phyloP scores from a whole-genome alignment of 192 early-diverging fungal species.

The Gonapodya prolifera region DNA sequence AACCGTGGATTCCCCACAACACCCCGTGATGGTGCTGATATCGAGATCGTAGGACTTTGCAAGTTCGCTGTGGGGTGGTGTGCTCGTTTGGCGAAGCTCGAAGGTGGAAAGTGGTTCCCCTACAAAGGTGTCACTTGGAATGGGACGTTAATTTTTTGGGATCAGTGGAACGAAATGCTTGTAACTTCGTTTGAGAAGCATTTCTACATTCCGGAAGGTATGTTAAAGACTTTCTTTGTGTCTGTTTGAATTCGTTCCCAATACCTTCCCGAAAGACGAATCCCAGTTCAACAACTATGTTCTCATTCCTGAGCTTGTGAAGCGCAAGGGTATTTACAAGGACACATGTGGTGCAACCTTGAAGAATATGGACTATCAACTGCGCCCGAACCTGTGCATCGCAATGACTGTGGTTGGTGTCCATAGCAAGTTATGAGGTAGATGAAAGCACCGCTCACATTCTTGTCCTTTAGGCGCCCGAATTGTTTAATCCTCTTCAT shows the following conservation, averaged over 20 bases:
- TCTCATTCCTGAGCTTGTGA: conserved; percentile 49
- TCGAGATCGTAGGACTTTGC: conserved; percentile 85
- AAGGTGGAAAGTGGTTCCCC: conserved; percentile 23
- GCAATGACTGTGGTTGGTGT: conserved; percentile 67
- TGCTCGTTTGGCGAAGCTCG: conserved; percentile 21
- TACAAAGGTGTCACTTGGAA: conserved; percentile 25
- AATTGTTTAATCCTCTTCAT: conserved; percentile 72
- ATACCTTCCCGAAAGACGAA: conserved; percentile 25
- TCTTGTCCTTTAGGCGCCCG: conserved; percentile 50
- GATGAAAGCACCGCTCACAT: neutral
- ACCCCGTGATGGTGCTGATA: conserved; percentile 77
- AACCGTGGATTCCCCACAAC: conserved; percentile 84
- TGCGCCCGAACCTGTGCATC: conserved; percentile 81
- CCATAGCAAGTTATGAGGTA: neutral
- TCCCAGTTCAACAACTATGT: conserved; percentile 46
- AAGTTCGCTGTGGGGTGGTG: conserved; percentile 81
- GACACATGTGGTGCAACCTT: conserved; percentile 63
- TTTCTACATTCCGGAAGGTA: conserved; percentile 82
- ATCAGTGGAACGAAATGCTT: conserved; percentile 69
- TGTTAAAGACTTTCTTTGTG: neutral
- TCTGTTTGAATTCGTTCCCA: neutral
- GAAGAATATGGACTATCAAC: conserved; percentile 77
- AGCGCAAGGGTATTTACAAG: conserved; percentile 89
- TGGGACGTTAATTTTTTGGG: conserved; percentile 34
- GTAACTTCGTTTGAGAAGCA: conserved; percentile 69